phyloP scores from a whole-genome alignment of 228 moss, liverwort and hornwort species.

The Sphagnum fallax region DNA sequence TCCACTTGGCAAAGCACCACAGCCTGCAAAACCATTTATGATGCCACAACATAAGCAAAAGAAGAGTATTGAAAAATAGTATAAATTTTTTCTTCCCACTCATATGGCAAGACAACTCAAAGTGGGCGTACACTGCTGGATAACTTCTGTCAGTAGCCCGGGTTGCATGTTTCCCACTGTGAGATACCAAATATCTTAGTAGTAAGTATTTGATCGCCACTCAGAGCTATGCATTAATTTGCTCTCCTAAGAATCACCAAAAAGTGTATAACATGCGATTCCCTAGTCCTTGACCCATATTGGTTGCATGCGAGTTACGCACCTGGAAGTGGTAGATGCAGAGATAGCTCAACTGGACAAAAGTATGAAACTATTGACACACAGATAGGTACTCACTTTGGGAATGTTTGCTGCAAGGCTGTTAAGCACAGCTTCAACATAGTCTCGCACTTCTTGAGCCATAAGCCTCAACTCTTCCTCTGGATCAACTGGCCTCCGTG shows the following conservation, averaged over 20 bases:
- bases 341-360: background rate
- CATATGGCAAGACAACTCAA: background rate
- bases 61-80: background rate
- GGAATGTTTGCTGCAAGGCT: conserved; percentile 96
- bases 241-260: background rate
- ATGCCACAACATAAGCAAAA: background rate
- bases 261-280: background rate
- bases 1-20: conserved; percentile 99
- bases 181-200: too few species aligned
- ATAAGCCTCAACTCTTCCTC: conserved; percentile 94
- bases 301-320: too few species aligned
- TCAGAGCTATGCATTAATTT: background rate
- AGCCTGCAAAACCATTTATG: conserved; percentile 43
- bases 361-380: background rate
- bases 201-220: background rate
- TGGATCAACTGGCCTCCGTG: conserved; percentile 76
- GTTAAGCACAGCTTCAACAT: conserved; percentile 96
- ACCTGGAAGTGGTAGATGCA: background rate
- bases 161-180: background rate
- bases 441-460: conserved; percentile 99
- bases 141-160: background rate
- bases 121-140: background rate
- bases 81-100: background rate
- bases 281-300: too few species aligned
- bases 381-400: conserved; percentile 42